phyloP scores from a whole-genome alignment of 805 yeast species.

The Hanseniaspora lindneri region DNA sequence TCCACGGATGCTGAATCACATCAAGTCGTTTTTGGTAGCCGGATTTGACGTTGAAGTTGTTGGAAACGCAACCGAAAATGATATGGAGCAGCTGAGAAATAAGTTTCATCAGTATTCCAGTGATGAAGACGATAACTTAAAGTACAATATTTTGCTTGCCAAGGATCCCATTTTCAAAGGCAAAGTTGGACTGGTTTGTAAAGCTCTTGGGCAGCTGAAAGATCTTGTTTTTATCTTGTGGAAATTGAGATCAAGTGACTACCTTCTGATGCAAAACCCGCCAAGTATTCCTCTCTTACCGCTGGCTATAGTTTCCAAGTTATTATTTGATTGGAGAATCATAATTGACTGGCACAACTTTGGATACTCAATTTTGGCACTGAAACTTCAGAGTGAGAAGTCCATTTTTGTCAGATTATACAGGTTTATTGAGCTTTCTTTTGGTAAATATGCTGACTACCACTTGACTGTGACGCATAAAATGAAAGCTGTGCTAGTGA shows the following conservation, averaged over 20 bases:
- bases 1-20: conserved; percentile 90
- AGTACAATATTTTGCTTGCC: neutral
- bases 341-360: conserved; percentile 95
- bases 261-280: conserved; percentile 75
- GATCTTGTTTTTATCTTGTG: conserved; percentile 40
- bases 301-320: conserved; percentile 43
- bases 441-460: conserved; percentile 54
- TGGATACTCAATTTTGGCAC: conserved; percentile 67
- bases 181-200: conserved; percentile 23
- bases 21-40: conserved; percentile 51
- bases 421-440: conserved; percentile 47
- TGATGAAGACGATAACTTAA: neutral
- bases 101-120: neutral
- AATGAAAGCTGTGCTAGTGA: conserved; percentile 50
- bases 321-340: conserved; percentile 34
- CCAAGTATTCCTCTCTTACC: conserved; percentile 79
- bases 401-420: conserved; percentile 56
- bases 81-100: conserved; percentile 27
- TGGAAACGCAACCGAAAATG: conserved; percentile 56
- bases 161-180: neutral
- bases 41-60: conserved; percentile 72
- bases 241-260: conserved; percentile 49
- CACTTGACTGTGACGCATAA: conserved; percentile 71
- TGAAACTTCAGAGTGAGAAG: conserved; percentile 40
- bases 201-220: conserved; percentile 47